These are phyloP conservation scores for Herpetomonas samuelpessoai DNA, from an alignment of 208 protist species.

Conservation along the genomic window DNA sequence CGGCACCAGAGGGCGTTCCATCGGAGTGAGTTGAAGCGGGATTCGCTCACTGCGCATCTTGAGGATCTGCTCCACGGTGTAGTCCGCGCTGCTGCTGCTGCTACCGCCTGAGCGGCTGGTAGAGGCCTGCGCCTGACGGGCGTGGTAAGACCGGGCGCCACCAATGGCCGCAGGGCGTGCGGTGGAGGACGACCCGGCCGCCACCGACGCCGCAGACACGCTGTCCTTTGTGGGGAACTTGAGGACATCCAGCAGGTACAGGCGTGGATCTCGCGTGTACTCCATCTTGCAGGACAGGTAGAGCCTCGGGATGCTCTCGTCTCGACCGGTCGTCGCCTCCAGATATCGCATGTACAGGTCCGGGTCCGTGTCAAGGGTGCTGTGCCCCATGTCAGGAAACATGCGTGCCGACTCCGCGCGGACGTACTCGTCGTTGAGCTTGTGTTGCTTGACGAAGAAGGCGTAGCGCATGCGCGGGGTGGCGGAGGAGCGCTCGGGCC, in stretches of 20 bases:
- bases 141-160: too few species aligned
- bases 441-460: slow-evolving; percentile 49
- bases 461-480: slow-evolving; percentile 38
- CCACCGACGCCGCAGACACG: not conserved
- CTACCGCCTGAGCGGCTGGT: slow-evolving; percentile 11
- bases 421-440: slow-evolving; percentile 36
- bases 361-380: slow-evolving; percentile 59
- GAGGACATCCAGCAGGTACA: slow-evolving; percentile 43
- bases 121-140: not conserved
- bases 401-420: slow-evolving; percentile 19
- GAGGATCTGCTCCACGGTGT: slow-evolving; percentile 12
- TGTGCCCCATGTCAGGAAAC: slow-evolving; percentile 21
- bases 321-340: slow-evolving; percentile 23
- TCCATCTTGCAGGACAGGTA: slow-evolving; percentile 41
- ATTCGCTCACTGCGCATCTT: slow-evolving; percentile 30
- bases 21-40: slow-evolving; percentile 58
- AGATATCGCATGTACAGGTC: slow-evolving; percentile 56
- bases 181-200: not conserved
- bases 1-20: slow-evolving; percentile 55
- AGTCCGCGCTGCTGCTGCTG: not conserved
- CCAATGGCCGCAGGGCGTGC: slow-evolving; percentile 14
- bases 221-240: slow-evolving; percentile 19
- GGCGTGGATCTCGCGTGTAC: slow-evolving; percentile 29
- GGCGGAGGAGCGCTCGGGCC: slow-evolving; percentile 50
- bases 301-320: slow-evolving; percentile 39